Conservation (phyloP, 2,329 filamentous ascomycete genomes). For the Stemphylium beticola region DNA sequence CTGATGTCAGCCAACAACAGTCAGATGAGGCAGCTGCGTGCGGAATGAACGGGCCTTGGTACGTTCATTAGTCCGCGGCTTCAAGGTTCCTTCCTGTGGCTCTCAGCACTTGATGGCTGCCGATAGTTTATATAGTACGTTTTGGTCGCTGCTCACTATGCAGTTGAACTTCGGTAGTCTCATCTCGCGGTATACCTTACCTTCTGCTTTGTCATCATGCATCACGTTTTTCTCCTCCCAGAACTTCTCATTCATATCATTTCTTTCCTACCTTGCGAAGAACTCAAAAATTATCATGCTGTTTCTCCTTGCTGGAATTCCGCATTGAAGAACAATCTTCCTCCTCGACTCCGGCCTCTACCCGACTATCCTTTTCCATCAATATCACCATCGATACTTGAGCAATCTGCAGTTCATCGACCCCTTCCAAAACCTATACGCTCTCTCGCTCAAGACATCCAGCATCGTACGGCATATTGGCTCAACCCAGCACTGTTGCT, state of each 20-base stretch:
- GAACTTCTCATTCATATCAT: conserved; percentile 20
- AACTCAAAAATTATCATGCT: conserved; percentile 1
- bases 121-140: too few species aligned
- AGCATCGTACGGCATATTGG: neutral
- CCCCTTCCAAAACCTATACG: neutral
- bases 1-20: too few species aligned
- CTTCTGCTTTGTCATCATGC: conserved; percentile 8
- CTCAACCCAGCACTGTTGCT: neutral
- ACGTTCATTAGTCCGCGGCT: too few species aligned
- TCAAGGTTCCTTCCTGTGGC: too few species aligned
- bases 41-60: too few species aligned
- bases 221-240: conserved; percentile 20
- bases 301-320: conserved; percentile 13
- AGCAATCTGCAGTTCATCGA: neutral
- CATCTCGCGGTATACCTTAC: too few species aligned
- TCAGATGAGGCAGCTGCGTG: too few species aligned
- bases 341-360: conserved; percentile 11
- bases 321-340: conserved; percentile 13
- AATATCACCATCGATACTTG: neutral
- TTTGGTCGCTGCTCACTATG: too few species aligned
- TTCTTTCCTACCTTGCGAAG: conserved; percentile 9
- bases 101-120: too few species aligned
- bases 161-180: too few species aligned
- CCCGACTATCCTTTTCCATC: neutral
- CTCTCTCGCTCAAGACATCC: neutral